Conservation (phyloP, 306 rosid species). For the Quercus alba region DNA sequence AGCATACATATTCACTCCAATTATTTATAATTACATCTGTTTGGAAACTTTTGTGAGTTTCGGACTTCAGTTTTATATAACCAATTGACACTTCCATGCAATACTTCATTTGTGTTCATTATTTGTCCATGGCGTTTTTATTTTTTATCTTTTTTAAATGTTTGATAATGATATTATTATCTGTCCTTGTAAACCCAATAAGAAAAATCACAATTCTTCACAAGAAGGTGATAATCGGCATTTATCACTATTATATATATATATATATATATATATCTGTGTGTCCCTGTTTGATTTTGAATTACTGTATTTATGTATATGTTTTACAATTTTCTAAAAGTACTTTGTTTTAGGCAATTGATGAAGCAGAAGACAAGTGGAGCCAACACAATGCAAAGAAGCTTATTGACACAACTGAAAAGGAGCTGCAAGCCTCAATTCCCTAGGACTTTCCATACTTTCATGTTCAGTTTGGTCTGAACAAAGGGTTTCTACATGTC, state of each 20-base stretch:
- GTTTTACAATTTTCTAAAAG: background rate
- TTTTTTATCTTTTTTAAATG: background rate
- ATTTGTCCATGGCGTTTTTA: background rate
- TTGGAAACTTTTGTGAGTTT: too few species aligned
- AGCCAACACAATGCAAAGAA: constrained; percentile 87
- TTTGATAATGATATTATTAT: background rate
- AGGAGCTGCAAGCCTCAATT: constrained; percentile 72
- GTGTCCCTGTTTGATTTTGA: background rate
- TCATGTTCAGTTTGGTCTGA: constrained; percentile 78
- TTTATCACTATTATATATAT: background rate
- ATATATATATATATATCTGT: background rate
- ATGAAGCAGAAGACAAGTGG: constrained; percentile 92
- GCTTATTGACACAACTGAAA: constrained; percentile 71
- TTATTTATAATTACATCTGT: too few species aligned
- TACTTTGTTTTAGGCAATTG: constrained; percentile 62
- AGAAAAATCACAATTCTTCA: background rate
- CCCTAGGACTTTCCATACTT: constrained; percentile 77
- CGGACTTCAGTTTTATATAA: too few species aligned
- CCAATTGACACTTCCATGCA: too few species aligned
- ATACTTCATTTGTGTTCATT: background rate
- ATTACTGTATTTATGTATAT: background rate
- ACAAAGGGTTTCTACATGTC: constrained; percentile 80
- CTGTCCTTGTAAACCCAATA: background rate
- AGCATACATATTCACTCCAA: too few species aligned
- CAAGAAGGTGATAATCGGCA: background rate